Evolutionary conservation across 2,329 filamentous ascomycete genomes (phyloP), one percentile per base, ranked within the genome.

Genomic region (Pseudopithomyces maydicus): DNA sequence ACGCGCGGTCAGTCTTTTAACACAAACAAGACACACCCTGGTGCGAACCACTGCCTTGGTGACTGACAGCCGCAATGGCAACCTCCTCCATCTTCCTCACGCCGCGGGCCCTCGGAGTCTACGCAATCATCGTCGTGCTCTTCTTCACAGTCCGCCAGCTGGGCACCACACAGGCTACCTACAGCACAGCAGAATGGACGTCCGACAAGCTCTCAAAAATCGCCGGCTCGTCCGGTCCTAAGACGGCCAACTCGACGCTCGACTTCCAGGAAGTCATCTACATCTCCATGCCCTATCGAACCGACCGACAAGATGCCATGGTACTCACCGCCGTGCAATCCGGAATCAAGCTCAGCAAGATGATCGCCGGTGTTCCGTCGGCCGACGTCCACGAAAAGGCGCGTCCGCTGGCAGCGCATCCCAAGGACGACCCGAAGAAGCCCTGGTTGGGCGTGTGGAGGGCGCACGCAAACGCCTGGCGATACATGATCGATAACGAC

Each of bases 401-500:
- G 10, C 42, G 51, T n/a, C 51, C 51, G n/a, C 32, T 53, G 42
- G 39, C 50, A 29, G 29, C 33, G 26, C 42, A 53, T n/a, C 38
- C 48, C 48, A 39, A 46, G 22, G 44, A 48, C 11, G 52, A 54
- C 22, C 44, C 52, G 10, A 46, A 51, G 19, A 50, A 44, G 29
- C 43, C 45, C 12, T 54, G 52, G 48, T 17, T 60, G 17, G 52
- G 58, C 23, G 47, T 55, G 8, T 61, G 47, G 58, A 29, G 52
- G 15, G 52, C 58, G 15, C 42, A 22, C 20, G 50, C 52, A 54
- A 56, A 50, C 61, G 64, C 50, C 47, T 67, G 29, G 49, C 49
- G 51, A 6, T 55, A 60, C 41, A 55, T 60, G 1, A 60, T 60
- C 33, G 54, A 60, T 38, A 64, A 62, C 12, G 48, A 58, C 39